Conservation (phyloP, 2,329 filamentous ascomycete species). For the Penicillium sp. region DNA sequence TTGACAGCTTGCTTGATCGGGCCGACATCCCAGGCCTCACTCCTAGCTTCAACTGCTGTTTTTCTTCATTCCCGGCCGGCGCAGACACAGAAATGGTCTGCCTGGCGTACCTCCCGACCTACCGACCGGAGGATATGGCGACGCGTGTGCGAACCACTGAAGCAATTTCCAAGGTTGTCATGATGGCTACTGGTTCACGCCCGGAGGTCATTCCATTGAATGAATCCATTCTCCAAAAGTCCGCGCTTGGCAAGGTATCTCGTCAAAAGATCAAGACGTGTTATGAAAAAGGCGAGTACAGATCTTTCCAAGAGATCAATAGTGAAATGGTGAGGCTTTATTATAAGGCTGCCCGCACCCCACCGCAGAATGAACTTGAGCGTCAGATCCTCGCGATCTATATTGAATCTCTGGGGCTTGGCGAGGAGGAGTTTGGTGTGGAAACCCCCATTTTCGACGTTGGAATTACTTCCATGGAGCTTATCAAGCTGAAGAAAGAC, state of each 20-base stretch:
- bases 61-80: constrained; percentile 33
- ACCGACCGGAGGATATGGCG: constrained; percentile 3
- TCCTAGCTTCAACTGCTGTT: constrained; percentile 41
- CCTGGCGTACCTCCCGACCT: constrained; percentile 41
- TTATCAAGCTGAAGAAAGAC: constrained; percentile 43
- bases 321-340: neutral
- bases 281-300: constrained; percentile 47
- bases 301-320: constrained; percentile 11
- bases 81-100: constrained; percentile 41
- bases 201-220: constrained; percentile 14
- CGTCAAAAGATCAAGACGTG: constrained; percentile 20
- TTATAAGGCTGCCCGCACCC: neutral
- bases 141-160: constrained; percentile 8
- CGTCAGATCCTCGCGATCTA: constrained; percentile 7
- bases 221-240: constrained; percentile 8
- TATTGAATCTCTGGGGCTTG: constrained; percentile 5
- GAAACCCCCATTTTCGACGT: constrained; percentile 27
- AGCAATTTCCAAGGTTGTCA: constrained; percentile 6
- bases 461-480: constrained; percentile 40
- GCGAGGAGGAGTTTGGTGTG: constrained; percentile 15
- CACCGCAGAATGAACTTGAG: constrained; percentile 10
- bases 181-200: constrained; percentile 10
- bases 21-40: constrained; percentile 25
- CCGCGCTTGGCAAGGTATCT: constrained; percentile 20
- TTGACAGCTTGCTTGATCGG: constrained; percentile 43